A percentile compares a stretch with the other conserved stretches of the same genome.
phyloP scores from a whole-genome alignment of 345 rosid genomes.

The Turritis glabra region DNA sequence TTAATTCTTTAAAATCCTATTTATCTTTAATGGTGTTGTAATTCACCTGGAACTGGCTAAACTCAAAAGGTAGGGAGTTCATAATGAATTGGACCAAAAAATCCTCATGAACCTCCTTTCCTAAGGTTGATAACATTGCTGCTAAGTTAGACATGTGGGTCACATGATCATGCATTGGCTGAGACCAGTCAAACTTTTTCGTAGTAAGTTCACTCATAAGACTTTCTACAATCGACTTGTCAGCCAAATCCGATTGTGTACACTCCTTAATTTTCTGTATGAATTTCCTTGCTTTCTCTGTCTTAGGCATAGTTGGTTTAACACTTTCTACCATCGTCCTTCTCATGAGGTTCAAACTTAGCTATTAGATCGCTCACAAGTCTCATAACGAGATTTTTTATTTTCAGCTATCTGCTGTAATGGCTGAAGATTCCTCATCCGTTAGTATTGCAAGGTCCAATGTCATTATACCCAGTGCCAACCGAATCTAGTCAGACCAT shows the following conservation, averaged over 20 bases:
- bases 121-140: neutral
- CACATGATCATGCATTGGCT: conserved; percentile 8
- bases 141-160: neutral
- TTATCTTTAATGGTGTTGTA: too few species aligned
- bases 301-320: neutral
- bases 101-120: too few species aligned
- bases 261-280: neutral
- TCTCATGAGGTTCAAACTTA: neutral
- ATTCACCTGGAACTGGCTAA: too few species aligned
- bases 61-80: too few species aligned
- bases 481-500: neutral
- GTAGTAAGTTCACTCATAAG: neutral
- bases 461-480: neutral
- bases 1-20: too few species aligned
- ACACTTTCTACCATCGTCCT: neutral
- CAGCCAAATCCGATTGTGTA: neutral
- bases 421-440: too few species aligned
- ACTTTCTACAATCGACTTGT: neutral
- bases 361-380: neutral
- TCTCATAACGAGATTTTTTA: neutral
- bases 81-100: too few species aligned
- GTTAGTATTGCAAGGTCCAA: too few species aligned
- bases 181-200: neutral
- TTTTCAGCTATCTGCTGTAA: too few species aligned
- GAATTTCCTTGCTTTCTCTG: neutral